Percentiles rank a stretch among this genome's conserved stretches.
These are phyloP conservation scores for Plasmodium berghei DNA, from an alignment of 169 alveolate genomes.

Conservation along the genomic window DNA sequence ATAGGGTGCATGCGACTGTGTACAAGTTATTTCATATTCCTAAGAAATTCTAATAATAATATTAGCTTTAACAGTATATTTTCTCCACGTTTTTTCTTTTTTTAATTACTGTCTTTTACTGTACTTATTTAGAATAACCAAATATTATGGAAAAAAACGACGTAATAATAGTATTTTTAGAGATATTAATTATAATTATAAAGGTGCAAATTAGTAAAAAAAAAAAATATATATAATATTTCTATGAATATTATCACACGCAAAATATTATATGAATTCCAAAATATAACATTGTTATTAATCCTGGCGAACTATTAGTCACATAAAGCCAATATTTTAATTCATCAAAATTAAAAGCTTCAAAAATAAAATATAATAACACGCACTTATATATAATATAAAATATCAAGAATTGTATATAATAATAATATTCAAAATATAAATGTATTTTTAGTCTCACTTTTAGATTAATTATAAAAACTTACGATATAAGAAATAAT, in stretches of 20 bases:
- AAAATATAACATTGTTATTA: background rate
- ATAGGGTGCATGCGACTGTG: too few relatives aligned
- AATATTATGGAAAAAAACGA: background rate
- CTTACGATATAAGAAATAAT: conserved; percentile 3
- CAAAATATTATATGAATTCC: background rate
- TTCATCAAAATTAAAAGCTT: conserved; percentile 1
- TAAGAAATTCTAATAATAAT: too few relatives aligned
- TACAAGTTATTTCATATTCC: too few relatives aligned
- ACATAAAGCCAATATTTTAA: background rate
- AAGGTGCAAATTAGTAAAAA: background rate
- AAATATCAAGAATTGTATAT: background rate
- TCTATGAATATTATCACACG: background rate
- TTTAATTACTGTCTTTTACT: too few relatives aligned
- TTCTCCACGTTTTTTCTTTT: too few relatives aligned
- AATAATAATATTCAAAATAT: too few relatives aligned
- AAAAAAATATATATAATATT: background rate
- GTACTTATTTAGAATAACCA: background rate
- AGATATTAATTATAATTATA: background rate
- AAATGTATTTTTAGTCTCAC: background rate
- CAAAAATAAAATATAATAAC: background rate
- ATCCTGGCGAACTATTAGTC: background rate
- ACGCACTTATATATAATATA: background rate
- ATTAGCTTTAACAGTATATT: too few relatives aligned
- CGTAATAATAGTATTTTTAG: too few relatives aligned
- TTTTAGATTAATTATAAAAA: background rate